Evolutionary conservation across 2,329 filamentous ascomycete species (phyloP), one percentile per base, ranked within the genome.

Genomic region (Periconia digitata): DNA sequence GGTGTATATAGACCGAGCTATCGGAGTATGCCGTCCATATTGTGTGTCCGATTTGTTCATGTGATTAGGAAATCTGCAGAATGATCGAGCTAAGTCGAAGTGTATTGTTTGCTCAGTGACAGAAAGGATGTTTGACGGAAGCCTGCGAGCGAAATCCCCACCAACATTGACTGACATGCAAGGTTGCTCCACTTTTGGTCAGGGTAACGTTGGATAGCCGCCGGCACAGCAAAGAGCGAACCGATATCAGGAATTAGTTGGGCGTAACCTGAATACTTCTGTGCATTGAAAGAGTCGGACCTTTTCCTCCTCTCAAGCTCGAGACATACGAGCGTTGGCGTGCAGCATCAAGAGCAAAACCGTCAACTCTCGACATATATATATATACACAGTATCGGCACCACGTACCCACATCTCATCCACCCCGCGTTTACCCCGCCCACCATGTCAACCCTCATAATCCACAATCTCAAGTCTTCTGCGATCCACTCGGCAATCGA

Each of bases 401-500:
- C n/a, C n/a, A n/a, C n/a, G n/a, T n/a, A n/a, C n/a, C n/a, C n/a
- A n/a, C n/a, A n/a, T n/a, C n/a, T n/a, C 20, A 27, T 39, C 2
- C 7, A n/a, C 17, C 8, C 24, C 36, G 17, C 32, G 1, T 35
- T 15, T 32, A 32, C 27, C 27, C 27, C 27, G 27, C 29, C n/a
- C 34, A 56, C 41, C 18, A 71, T 64, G 62, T 76, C 77, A 56
- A 74, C 74, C 36, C 62, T 72, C 45, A 66, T 61, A 39, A 62
- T 72, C 34, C 68, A 74, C 51, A 71, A 67, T 47, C 64, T 77
- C 34, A 68, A 67, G 46, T 69, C 73, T 49, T 59, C 67, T 21
- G 62, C 76, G 37, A 74, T 83, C 44, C 79, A 79, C 57, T 60
- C 67, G n/a, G 71, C 82, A 49, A 85, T 92, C 64, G 76, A 82